Evolutionary conservation across 148 eudicot species (phyloP).

Genomic region (Gaultheria prostrata): DNA sequence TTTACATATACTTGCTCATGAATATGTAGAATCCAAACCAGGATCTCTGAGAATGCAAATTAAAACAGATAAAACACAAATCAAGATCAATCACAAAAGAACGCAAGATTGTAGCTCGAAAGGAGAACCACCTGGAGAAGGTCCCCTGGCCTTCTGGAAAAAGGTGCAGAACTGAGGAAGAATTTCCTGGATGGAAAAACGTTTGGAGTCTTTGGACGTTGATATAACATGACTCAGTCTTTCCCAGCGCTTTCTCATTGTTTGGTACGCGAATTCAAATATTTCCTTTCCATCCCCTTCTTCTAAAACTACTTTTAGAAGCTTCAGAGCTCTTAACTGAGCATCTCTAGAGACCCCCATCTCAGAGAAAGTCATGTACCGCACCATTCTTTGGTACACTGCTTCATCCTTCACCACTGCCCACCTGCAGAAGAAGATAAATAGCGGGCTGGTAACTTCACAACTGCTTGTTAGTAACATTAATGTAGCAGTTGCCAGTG

Average conservation of each 20-base stretch:
- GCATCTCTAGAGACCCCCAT: conserved; percentile 57
- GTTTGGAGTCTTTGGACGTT: conserved; percentile 36
- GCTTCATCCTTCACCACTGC: conserved; percentile 61
- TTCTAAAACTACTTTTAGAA: conserved; percentile 48
- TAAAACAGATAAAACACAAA: not conserved
- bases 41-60: not conserved
- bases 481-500: too few species aligned
- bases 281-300: conserved; percentile 44
- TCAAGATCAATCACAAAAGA: not conserved
- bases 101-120: not conserved
- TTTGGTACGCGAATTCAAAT: conserved; percentile 45
- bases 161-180: conserved; percentile 54
- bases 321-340: conserved; percentile 59
- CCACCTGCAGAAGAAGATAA: conserved; percentile 45
- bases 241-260: conserved; percentile 56
- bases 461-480: not conserved
- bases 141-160: conserved; percentile 37
- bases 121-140: conserved; percentile 60
- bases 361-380: conserved; percentile 29
- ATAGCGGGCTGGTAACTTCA: not conserved
- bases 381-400: conserved; percentile 41
- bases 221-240: conserved; percentile 33
- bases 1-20: not conserved
- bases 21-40: not conserved
- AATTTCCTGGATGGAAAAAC: conserved; percentile 53